phyloP scores from a whole-genome alignment of 2,329 filamentous ascomycete genomes.

The Diaporthe sp. region DNA sequence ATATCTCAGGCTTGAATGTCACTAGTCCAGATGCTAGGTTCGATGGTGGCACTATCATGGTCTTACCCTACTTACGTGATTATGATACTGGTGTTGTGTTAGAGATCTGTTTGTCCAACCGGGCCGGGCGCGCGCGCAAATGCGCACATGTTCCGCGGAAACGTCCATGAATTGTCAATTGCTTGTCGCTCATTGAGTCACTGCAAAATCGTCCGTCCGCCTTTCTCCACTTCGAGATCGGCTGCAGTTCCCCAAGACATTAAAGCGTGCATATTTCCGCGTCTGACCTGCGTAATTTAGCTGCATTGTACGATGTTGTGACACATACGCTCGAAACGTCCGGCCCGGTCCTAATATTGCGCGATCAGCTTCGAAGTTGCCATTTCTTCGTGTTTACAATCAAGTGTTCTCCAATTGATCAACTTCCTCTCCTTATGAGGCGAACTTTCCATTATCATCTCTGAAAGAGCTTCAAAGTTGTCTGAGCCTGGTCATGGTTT shows the following conservation, averaged over 20 bases:
- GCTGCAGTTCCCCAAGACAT: slow-evolving; percentile 9
- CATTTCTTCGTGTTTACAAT: no score
- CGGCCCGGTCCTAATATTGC: neutral
- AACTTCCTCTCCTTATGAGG: neutral
- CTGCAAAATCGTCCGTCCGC: neutral
- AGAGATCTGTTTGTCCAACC: neutral
- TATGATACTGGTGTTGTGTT: neutral
- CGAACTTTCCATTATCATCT: no score
- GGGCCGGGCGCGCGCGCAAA: slow-evolving; percentile 1
- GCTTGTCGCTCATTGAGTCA: slow-evolving; percentile 7
- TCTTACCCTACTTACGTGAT: neutral
- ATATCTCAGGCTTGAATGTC: neutral
- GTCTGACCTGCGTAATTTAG: neutral
- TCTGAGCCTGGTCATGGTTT: neutral
- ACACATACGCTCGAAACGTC: neutral
- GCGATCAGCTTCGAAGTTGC: neutral
- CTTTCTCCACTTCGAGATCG: neutral
- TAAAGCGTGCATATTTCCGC: neutral
- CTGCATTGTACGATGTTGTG: neutral
- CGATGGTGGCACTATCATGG: neutral
- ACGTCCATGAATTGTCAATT: neutral
- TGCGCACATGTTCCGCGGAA: neutral
- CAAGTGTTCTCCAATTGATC: neutral
- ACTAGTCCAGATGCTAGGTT: neutral
- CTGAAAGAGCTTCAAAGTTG: rapidly evolving